Conservation (phyloP, 768 basidiomycete genomes). For the Boletus rubescentipes region DNA sequence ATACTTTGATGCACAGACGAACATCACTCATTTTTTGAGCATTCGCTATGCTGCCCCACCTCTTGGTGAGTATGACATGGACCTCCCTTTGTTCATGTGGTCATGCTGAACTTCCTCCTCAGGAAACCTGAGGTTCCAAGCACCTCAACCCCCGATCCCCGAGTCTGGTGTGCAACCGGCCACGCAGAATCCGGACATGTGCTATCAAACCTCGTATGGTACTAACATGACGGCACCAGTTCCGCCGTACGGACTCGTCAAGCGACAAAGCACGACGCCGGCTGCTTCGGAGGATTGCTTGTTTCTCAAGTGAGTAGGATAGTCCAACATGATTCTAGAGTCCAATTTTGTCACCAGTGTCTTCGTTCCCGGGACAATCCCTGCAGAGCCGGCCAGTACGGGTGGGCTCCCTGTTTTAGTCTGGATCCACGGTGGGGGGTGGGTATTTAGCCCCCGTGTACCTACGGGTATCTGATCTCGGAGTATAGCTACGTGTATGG, state of each 20-base stretch:
- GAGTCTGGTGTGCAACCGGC: constrained; percentile 27
- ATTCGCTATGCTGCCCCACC: too few relatives aligned
- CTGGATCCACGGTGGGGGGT: constrained; percentile 40
- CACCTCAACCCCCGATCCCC: constrained; percentile 25
- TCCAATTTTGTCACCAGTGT: neutral
- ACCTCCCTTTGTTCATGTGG: too few relatives aligned
- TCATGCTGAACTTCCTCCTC: too few relatives aligned
- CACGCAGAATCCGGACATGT: constrained; percentile 24
- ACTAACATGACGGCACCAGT: constrained; percentile 4
- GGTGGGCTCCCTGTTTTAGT: constrained; percentile 32
- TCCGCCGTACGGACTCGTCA: neutral
- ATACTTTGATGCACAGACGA: too few relatives aligned
- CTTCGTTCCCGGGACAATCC: constrained; percentile 9
- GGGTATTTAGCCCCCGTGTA: neutral
- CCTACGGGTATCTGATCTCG: neutral
- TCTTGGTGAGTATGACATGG: too few relatives aligned
- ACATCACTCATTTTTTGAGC: too few relatives aligned
- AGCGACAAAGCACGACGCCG: constrained; percentile 6
- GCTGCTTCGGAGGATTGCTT: constrained; percentile 34
- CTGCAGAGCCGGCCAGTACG: neutral
- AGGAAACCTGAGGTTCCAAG: constrained; percentile 30
- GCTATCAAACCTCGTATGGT: constrained; percentile 21
- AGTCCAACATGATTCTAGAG: neutral
- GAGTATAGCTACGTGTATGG: constrained; percentile 25
- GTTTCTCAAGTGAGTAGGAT: constrained; percentile 17